Evolutionary conservation across 768 basidiomycete genomes (phyloP), one percentile per base, ranked within the genome.

Genomic region (Chalciporus chontae): DNA sequence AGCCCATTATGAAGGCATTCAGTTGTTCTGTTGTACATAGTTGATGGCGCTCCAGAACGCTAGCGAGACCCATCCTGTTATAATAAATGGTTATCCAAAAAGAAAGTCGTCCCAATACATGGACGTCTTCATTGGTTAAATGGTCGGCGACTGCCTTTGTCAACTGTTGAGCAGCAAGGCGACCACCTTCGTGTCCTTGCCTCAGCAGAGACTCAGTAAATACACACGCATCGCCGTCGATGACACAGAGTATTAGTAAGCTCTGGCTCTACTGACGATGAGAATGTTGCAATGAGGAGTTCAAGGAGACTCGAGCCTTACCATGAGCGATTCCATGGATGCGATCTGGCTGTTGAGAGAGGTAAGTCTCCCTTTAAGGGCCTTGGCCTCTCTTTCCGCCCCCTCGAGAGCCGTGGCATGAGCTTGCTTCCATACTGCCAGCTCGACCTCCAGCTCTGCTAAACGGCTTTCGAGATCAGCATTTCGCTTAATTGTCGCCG

Each of bases 51-150:
- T 77, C 66, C 32, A 87, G 74, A 43, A 69, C 67, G 44, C 79
- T 77, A 10, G 75, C 63, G 40, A 86, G 68, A 27, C 77, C 77
- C 46, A 68, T 60, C 67, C 78, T 84, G 73, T 85, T 87, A 68
- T 80, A 77, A 71, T 81, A 89, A 53, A 90, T 64, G 39, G 80
- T 80, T 43, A 87, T 78, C 85, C 85, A 89, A 65, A 88, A 87
- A 23, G 86, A 85, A 36, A 87, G 73, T 8, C 82, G 76, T 26
- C 80, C 82, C 50, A 80, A 77, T 48, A 78, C 73, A 47, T 80
- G 79, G 43, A 82, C 69, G 45, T 78, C 80, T 61, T 87, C 81
- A 56, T 71, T 73, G 45, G 81, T 73, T 46, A 90, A 73, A 67
- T 85, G 79, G 53, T 81, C 81, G 38, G 84, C 85, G 45, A 90